Evolutionary conservation across 495 filamentous ascomycete genomes (phyloP).

Genomic region (Daldinia childiae): DNA sequence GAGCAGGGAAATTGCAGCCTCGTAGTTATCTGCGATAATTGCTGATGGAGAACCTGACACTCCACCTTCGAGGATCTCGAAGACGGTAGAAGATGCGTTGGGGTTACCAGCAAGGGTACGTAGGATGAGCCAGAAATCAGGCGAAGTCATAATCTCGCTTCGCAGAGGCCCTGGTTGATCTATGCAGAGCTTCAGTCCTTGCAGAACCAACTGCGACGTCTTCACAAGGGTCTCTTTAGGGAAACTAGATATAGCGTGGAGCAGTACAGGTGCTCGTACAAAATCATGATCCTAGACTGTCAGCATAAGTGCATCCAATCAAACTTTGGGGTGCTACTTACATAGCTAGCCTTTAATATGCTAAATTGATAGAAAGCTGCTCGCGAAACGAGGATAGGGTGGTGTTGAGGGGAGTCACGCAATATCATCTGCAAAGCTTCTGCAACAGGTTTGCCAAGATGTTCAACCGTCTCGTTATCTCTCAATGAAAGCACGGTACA

Average conservation of each 20-base stretch:
- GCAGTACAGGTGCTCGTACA: slow-evolving; percentile 87
- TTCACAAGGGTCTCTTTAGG: slow-evolving; percentile 78
- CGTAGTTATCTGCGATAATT: slow-evolving; percentile 95
- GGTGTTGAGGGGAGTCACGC: slow-evolving; percentile 78
- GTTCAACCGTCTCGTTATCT: slow-evolving; percentile 73
- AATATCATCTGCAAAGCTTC: slow-evolving; percentile 83
- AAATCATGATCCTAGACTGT: slow-evolving; percentile 80
- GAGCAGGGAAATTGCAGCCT: slow-evolving; percentile 79
- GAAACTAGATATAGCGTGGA: slow-evolving; percentile 91
- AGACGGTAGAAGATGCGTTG: slow-evolving; percentile 78
- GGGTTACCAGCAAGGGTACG: slow-evolving; percentile 72
- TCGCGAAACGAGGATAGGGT: slow-evolving; percentile 81
- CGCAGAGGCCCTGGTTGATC: slow-evolving; percentile 77
- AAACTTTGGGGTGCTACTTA: slow-evolving; percentile 56
- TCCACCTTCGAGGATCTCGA: slow-evolving; percentile 82
- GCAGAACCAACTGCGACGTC: slow-evolving; percentile 76
- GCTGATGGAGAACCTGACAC: slow-evolving; percentile 71
- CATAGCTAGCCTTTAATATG: slow-evolving; percentile 86
- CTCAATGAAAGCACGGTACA: slow-evolving; percentile 85
- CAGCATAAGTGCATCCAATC: slow-evolving; percentile 10
- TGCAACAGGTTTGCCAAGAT: slow-evolving; percentile 79
- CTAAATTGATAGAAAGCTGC: slow-evolving; percentile 87
- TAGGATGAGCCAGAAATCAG: slow-evolving; percentile 96
- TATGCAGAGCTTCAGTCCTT: slow-evolving; percentile 82
- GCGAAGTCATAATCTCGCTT: slow-evolving; percentile 93